Base-by-base conservation (phyloP, 2,329 filamentous ascomycete species). In the Rhytidhysteron rufulum region DNA sequence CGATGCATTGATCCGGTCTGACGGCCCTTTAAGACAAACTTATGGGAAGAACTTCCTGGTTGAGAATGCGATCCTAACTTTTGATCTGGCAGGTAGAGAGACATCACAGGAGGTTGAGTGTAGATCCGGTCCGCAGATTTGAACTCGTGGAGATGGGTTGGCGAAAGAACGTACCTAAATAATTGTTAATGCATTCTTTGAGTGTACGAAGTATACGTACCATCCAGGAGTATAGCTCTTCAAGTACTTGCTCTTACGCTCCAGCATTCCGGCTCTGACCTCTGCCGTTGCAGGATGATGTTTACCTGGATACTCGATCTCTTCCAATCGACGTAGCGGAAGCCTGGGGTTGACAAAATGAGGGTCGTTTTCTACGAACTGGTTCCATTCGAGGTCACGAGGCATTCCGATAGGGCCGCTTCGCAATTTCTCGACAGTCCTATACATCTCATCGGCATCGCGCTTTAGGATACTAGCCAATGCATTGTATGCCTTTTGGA, bases 201-300 rank as follows among this genome's bases (percentile, higher is more conserved):
- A 27, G 9, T 34, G 20, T 32, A 16, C 17, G 33, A 27, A 9
- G 20, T 31, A 41, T 30, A 71, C 83, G 68, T 73, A 91, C 90
- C 91, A 97, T 60, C 91, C 91, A 19, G 89, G 86, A 6, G 90
- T 93, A 65, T 96, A 96, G 64, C 90, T 96, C 73, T 96, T 97
- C 46, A 98, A 72, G 59, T 97, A 98, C 63, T 97, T 98, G 78
- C 89, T 95, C 81, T 97, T 97, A 51, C 93, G 85, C 72, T 98
- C 93, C 25, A 98, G 73, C 67, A 96, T 82, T 3, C 93, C 93
- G 16, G 88, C 88, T 45, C 90, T 79, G 39, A 98, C 86, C 65
- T 97, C 91, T 45, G 86, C 73, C 62, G 75, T 88, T 66, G 87
- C 81, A 45, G 86, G 82, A 63, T 95, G 86, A 54, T 95, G 80